A percentile compares a stretch with the other conserved stretches of the same genome.
These are phyloP conservation scores for Ilyonectria mors-panacis DNA, from an alignment of 2,329 filamentous ascomycete species.

Conservation along the genomic window DNA sequence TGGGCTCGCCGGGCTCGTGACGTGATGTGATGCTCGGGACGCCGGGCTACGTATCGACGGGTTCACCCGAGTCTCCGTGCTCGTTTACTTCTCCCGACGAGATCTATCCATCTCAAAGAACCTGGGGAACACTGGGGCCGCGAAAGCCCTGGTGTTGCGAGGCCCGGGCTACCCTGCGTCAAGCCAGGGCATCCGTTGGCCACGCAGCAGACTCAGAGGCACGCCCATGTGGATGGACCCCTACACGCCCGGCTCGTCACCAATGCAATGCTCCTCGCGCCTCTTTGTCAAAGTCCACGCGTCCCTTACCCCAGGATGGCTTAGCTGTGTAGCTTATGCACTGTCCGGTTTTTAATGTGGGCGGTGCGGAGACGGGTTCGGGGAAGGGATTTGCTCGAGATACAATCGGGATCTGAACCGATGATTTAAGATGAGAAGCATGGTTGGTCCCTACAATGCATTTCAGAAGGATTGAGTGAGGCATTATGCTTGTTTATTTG, in stretches of 20 bases:
- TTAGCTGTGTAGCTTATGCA: not conserved
- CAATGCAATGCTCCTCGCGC: not conserved
- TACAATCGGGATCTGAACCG: not conserved
- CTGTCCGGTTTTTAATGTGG: not conserved
- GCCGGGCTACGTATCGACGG: constrained; percentile 3
- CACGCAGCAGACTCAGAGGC: not conserved
- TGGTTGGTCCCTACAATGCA: not conserved
- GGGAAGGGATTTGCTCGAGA: not conserved
- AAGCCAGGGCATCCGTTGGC: constrained; percentile 5
- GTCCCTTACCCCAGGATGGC: constrained; percentile 22
- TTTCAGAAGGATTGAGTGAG: not conserved
- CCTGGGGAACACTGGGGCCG: not conserved
- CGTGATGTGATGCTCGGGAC: not conserved
- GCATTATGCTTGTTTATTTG: not conserved
- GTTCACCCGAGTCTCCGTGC: constrained; percentile 6
- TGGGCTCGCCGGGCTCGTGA: not conserved
- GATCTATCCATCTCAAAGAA: constrained; percentile 19
- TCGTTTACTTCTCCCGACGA: not conserved
- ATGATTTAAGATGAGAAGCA: not conserved
- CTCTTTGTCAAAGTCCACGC: constrained; percentile 21
- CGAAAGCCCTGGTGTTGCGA: constrained; percentile 10
- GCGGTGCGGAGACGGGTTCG: not conserved
- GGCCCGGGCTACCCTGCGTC: not conserved
- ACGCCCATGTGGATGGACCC: not conserved
- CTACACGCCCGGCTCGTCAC: not conserved